Evolutionary conservation across 495 filamentous ascomycete species (phyloP).

Genomic region (Penicillium paxilli): DNA sequence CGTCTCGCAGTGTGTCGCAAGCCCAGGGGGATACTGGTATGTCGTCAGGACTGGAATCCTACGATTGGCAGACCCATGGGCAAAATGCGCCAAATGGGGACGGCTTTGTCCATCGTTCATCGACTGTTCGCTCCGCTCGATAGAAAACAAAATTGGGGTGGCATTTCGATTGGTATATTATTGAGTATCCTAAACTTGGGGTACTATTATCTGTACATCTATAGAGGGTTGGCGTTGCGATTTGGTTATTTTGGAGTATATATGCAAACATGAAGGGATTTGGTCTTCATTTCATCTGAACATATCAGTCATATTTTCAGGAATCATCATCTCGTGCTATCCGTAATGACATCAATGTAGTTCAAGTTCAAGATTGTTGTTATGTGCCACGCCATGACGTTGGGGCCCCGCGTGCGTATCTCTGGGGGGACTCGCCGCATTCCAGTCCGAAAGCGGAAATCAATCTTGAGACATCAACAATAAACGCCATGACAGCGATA

Average conservation of each 20-base stretch:
- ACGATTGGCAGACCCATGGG: slow-evolving; percentile 21
- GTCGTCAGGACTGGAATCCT: slow-evolving; percentile 30
- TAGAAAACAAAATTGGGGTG: background rate
- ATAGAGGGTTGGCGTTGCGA: slow-evolving; percentile 8
- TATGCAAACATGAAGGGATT: background rate
- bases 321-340: too few relatives aligned
- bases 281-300: background rate
- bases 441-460: background rate
- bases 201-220: slow-evolving; percentile 1
- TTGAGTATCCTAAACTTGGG: background rate
- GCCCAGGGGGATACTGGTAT: slow-evolving; percentile 23
- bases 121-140: slow-evolving; percentile 28
- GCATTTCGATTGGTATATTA: too few relatives aligned
- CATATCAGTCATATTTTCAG: background rate
- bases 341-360: too few relatives aligned
- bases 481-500: background rate
- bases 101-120: slow-evolving; percentile 27
- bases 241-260: background rate
- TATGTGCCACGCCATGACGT: background rate
- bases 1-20: slow-evolving; percentile 26
- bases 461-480: background rate
- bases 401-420: background rate
- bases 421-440: slow-evolving; percentile 7
- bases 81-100: slow-evolving; percentile 16
- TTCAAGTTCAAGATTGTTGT: too few relatives aligned